A percentile compares a stretch with the other conserved stretches of the same genome.
Conservation (phyloP, 2,329 filamentous ascomycete genomes). For the Talaromyces sp. region DNA sequence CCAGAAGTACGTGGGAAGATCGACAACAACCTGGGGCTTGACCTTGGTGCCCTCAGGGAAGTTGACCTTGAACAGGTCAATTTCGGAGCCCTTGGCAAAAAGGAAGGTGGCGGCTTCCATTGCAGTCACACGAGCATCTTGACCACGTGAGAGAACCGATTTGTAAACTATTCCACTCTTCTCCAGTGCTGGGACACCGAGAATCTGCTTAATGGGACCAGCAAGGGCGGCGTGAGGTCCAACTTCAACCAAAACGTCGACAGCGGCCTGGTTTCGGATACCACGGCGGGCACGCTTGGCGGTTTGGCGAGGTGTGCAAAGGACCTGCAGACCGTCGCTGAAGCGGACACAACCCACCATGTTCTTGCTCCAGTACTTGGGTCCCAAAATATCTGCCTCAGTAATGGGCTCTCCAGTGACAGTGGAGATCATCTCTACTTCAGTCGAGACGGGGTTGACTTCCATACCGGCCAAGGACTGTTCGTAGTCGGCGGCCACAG, state of each 20-base stretch:
- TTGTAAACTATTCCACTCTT: background rate
- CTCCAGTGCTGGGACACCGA: constrained; percentile 1
- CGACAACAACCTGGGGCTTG: constrained; percentile 2
- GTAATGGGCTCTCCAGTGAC: constrained; percentile 16
- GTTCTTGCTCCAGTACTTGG: constrained; percentile 31
- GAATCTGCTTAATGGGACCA: constrained; percentile 22
- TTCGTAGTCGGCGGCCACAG: constrained; percentile 21
- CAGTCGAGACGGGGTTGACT: background rate
- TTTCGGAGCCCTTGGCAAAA: background rate
- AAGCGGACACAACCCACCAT: constrained; percentile 30
- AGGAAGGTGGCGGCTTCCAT: background rate
- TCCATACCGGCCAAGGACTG: background rate
- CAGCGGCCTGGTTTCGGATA: background rate
- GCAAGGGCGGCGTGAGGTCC: constrained; percentile 26
- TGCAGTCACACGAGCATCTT: background rate
- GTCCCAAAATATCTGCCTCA: background rate
- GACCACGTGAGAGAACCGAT: background rate
- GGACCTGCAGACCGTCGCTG: constrained; percentile 16
- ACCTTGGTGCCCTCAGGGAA: background rate
- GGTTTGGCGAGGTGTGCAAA: background rate
- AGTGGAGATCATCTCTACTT: constrained; percentile 11
- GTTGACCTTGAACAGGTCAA: background rate
- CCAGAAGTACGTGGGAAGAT: constrained; percentile 11
- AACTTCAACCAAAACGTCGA: constrained; percentile 24
- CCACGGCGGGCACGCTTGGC: background rate